phyloP scores from a whole-genome alignment of 2,329 filamentous ascomycete genomes.

The Teratosphaeria nubilosa region DNA sequence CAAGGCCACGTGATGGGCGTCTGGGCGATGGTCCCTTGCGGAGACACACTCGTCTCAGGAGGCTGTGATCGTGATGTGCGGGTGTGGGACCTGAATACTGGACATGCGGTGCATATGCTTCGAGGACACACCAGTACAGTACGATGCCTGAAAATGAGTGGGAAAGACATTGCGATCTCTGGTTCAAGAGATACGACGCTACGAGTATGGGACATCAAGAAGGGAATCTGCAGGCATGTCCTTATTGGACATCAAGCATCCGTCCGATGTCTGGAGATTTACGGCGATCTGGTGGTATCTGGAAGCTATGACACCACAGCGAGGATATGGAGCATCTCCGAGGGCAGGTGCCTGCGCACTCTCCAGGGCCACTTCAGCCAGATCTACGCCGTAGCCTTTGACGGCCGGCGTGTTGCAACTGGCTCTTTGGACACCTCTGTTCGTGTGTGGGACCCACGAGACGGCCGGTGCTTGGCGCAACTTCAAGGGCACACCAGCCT shows the following conservation, averaged over 20 bases:
- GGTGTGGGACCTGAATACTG: conserved; percentile 91
- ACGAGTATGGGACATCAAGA: conserved; percentile 86
- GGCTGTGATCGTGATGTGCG: conserved; percentile 94
- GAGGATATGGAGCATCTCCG: conserved; percentile 94
- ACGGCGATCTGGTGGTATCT: conserved; percentile 93
- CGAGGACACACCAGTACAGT: conserved; percentile 95
- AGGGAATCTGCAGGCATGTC: conserved; percentile 80
- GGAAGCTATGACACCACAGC: conserved; percentile 97
- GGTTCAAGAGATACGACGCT: conserved; percentile 91
- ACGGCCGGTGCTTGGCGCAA: conserved; percentile 67
- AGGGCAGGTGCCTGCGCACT: conserved; percentile 83
- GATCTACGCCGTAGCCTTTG: conserved; percentile 97
- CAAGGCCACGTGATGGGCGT: conserved; percentile 98
- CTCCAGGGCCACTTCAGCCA: conserved; percentile 94
- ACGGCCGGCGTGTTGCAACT: conserved; percentile 85
- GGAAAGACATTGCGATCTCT: conserved; percentile 86
- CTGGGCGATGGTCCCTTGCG: conserved; percentile 99
- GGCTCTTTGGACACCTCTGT: conserved; percentile 95
- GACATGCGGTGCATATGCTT: conserved; percentile 67
- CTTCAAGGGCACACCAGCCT: conserved; percentile 94
- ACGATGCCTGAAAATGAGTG: conserved; percentile 94
- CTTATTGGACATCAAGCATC: conserved; percentile 92
- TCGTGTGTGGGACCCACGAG: conserved; percentile 69
- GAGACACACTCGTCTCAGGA: conserved; percentile 86
- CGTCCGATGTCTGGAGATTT: conserved; percentile 88